These are phyloP conservation scores for Xerocomellus chrysenteron DNA, from an alignment of 768 basidiomycete species.

Conservation along the genomic window DNA sequence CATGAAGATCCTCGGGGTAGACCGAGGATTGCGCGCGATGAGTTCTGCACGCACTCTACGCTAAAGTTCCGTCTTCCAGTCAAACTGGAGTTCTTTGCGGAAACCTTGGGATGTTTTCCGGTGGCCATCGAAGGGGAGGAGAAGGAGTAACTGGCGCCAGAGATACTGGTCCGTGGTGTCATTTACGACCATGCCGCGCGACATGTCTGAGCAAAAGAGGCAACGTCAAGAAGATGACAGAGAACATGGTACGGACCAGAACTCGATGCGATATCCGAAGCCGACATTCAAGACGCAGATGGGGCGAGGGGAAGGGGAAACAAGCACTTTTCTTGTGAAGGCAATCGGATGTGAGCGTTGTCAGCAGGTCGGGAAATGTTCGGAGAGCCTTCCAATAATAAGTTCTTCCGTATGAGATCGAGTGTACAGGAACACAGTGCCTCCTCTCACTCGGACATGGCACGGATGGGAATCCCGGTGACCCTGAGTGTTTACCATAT, in stretches of 20 bases:
- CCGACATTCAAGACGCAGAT: background rate
- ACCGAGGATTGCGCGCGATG: conserved; percentile 18
- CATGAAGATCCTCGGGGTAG: conserved; percentile 29
- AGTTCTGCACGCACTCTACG: conserved; percentile 43
- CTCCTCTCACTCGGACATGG: background rate
- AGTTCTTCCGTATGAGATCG: background rate
- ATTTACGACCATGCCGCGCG: conserved; percentile 48
- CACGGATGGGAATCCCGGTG: background rate
- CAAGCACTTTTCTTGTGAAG: background rate
- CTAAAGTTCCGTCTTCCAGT: conserved; percentile 41
- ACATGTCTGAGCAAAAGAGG: conserved; percentile 59
- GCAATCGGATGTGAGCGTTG: background rate
- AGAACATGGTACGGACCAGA: conserved; percentile 35
- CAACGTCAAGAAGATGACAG: conserved; percentile 57
- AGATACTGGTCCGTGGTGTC: conserved; percentile 53
- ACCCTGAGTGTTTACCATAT: background rate
- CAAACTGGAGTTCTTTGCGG: conserved; percentile 13
- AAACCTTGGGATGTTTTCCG: conserved; percentile 30
- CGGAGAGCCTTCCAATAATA: background rate
- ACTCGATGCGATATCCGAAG: background rate
- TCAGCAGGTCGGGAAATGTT: background rate
- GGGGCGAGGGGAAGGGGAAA: too few species aligned
- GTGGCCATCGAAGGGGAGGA: conserved; percentile 64
- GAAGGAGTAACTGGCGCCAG: conserved; percentile 67
- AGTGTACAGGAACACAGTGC: background rate